phyloP scores from a whole-genome alignment of 352 stramenopile species.

The Stramenopiles sp. region DNA sequence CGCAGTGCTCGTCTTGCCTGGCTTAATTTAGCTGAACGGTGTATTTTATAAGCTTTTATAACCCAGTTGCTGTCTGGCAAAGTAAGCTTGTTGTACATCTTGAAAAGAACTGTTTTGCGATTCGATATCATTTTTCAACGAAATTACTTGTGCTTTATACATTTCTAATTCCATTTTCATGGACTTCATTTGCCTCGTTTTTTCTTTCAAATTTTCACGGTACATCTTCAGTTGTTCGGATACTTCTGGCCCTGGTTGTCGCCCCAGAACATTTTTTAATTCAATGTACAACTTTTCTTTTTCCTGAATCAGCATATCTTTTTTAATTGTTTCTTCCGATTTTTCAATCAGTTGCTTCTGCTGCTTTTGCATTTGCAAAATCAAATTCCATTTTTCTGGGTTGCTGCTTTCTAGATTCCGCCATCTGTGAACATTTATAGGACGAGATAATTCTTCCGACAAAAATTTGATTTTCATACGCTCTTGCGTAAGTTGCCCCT shows the following conservation, averaged over 20 bases:
- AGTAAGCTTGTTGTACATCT: background rate
- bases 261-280: conserved; percentile 69
- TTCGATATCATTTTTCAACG: conserved; percentile 1
- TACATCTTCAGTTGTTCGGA: conserved; percentile 81
- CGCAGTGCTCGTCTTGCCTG: too few species aligned
- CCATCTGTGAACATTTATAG: conserved; percentile 91
- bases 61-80: too few species aligned
- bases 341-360: conserved; percentile 82
- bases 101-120: background rate
- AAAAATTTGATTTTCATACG: conserved; percentile 75
- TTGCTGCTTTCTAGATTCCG: conserved; percentile 87
- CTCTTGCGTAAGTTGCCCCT: conserved; percentile 26
- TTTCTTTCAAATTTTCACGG: conserved; percentile 80
- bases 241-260: conserved; percentile 77
- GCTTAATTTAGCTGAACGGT: too few species aligned
- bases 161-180: conserved; percentile 92
- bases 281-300: conserved; percentile 84
- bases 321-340: conserved; percentile 78
- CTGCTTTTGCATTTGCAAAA: conserved; percentile 87
- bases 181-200: conserved; percentile 85
- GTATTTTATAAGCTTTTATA: too few species aligned
- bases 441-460: conserved; percentile 82
- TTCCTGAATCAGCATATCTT: conserved; percentile 78
- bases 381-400: conserved; percentile 75
- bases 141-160: conserved; percentile 45